phyloP scores from a whole-genome alignment of 805 yeast species.

The Scheffersomyces amazonensis region DNA sequence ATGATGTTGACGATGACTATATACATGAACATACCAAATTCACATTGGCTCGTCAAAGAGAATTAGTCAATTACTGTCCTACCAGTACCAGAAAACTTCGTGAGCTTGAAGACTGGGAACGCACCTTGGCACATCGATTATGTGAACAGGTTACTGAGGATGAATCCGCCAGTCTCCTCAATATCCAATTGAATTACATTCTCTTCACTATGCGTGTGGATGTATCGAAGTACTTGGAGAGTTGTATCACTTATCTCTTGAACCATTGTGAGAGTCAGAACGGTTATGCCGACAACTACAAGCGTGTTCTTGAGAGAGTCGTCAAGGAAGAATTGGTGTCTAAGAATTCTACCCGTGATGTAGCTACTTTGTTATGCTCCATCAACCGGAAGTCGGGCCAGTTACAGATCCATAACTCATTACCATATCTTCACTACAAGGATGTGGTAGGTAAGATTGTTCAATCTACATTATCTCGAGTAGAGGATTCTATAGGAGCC shows the following conservation, averaged over 20 bases:
- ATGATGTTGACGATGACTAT: no score
- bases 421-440: conserved; percentile 22
- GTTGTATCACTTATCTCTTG: conserved; percentile 9
- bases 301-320: conserved; percentile 5
- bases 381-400: conserved; percentile 34
- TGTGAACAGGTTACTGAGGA: conserved; percentile 9
- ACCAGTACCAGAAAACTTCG: conserved; percentile 1
- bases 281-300: conserved; percentile 4
- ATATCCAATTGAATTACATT: conserved; percentile 35
- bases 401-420: conserved; percentile 30
- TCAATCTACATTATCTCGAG: conserved; percentile 1
- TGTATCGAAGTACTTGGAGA: conserved; percentile 20
- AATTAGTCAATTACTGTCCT: background rate
- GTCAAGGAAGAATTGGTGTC: conserved; percentile 5
- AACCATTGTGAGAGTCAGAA: conserved; percentile 4
- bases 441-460: conserved; percentile 2
- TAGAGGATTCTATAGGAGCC: no score
- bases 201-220: conserved; percentile 33
- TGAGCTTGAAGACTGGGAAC: conserved; percentile 28
- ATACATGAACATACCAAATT: no score
- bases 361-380: conserved; percentile 28
- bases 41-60: no score
- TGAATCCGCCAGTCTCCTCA: conserved; percentile 18
- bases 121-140: conserved; percentile 13
- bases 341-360: conserved; percentile 1